Evolutionary conservation across 2,329 filamentous ascomycete species (phyloP), one percentile per base, ranked within the genome.

Genomic region (Penicillium sp.): DNA sequence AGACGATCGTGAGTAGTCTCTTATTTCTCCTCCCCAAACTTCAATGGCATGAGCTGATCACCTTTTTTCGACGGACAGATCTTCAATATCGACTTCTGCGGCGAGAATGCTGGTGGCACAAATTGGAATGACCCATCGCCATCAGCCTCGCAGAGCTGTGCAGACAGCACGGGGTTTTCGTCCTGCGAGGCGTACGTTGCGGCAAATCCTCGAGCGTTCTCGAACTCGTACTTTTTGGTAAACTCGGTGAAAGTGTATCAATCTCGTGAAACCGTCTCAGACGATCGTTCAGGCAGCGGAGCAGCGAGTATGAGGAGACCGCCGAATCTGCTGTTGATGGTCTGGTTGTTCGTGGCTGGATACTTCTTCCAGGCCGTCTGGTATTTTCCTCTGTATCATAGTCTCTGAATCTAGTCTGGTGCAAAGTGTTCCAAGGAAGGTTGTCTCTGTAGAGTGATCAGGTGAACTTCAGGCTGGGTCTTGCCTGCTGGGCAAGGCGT

Each of bases 11-110:
- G 66, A 50, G 62, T 42, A 14, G 12, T 47, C n/a, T 26, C 50
- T 63, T 9, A 18, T 16, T 33, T 11, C 6, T 11, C 12, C n/a
- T 24, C 16, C 49, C 8, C 5, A 12, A 12, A 5, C 5, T 16
- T 3, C 30, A 35, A 16, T 33, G 9, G 12, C 30, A 35, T 16
- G 12, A 20, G 18, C 35, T 38, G 12, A 28, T 8, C 11, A 11
- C 26, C 24, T 11, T 40, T 42, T 21, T 35, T 20, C 11, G 5
- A 47, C n/a, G 5, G 52, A 7, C 48, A 74, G 71, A 67, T 75
- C 52, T 74, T 87, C 42, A 95, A 89, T 74, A 94, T 86, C 0
- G 89, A 88, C 8, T 90, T 96, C 70, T 97, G 92, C 72, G 92
- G 92, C 20, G 83, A 88, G 66, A 96, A 91, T 91, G 91, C 91